Base-by-base conservation (phyloP, 1,284 basidiomycete species). In the Fomitopsis schrenkii region DNA sequence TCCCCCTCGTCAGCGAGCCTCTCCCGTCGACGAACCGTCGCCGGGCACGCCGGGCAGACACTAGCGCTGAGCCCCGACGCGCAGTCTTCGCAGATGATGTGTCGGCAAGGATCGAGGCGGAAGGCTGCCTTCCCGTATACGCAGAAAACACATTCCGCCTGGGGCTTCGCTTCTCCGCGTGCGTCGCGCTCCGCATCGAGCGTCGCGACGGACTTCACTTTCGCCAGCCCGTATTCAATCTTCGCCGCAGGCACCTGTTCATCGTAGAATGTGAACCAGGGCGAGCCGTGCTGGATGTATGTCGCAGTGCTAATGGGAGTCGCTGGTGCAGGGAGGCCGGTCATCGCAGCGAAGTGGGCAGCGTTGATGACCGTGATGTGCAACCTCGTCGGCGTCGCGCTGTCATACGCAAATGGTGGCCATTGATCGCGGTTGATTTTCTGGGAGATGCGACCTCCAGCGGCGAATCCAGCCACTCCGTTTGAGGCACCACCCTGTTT, bases 281-380 rank as follows among this genome's bases (percentile, higher is more conserved):
- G 58, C 5, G 52, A 36, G 10, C 41, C 52, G 46, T 41, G 14
- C 46, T 52, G 10, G 35, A 53, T 6, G 50, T 59, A 59, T 2
- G 36, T 59, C 10, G 17, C 8, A 2, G 48, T 26, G 26, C 35
- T 52, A 38, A 59, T 19, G 14, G 58, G 58, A n/a, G 46, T 40
- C 8, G 38, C 3, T 19, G 58, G 58, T 17, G 48, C 44, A 36
- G 48, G 48, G 15, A 53, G 58, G 48, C 58, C 58, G 7, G 58
- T 59, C 22, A 53, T 30, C 2, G 36, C n/a, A 2, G 46, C 14
- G 48, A 59, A 53, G 7, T 59, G 28, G 14, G 58, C 19, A 2
- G 58, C 42, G 36, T 59, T 59, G n/a, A 59, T 36, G 7, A 59
- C 48, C 5, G 48, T 48, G 48, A 59, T 28, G 26, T 53, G 58